Conservation (phyloP, 257 asterid species). For the Misopates orontium region DNA sequence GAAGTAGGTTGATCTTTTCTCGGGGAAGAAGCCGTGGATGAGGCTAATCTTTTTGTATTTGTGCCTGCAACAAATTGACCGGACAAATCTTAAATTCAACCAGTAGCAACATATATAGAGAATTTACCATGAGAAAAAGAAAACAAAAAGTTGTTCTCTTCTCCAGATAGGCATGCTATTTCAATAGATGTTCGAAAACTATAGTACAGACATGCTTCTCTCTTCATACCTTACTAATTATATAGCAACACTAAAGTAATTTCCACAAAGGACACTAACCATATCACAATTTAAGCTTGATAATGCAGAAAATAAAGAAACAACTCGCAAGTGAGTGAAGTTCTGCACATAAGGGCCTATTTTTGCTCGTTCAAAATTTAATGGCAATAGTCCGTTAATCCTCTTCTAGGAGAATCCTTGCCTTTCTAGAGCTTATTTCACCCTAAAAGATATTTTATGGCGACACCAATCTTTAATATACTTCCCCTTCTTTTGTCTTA, state of each 20-base stretch:
- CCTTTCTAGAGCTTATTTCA: neutral
- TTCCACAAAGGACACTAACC: neutral
- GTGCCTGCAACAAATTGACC: slow-evolving; percentile 40
- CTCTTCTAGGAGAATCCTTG: neutral
- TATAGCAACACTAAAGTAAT: neutral
- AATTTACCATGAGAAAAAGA: slow-evolving; percentile 1
- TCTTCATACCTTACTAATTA: slow-evolving; percentile 2
- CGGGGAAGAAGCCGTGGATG: slow-evolving; percentile 45
- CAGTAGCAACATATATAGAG: slow-evolving; percentile 5
- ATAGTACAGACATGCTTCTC: neutral
- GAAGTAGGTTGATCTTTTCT: slow-evolving; percentile 40
- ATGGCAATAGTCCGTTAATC: neutral
- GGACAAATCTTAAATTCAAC: slow-evolving; percentile 26
- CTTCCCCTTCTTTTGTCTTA: neutral
- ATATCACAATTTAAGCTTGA: neutral
- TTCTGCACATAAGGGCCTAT: neutral
- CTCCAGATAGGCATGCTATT: neutral
- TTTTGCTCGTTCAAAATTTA: neutral
- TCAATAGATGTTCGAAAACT: neutral
- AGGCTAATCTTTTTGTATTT: slow-evolving; percentile 45
- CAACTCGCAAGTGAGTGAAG: neutral
- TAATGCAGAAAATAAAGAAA: neutral
- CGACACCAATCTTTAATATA: neutral
- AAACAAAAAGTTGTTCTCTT: neutral
- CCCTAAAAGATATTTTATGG: neutral